Evolutionary conservation across 495 filamentous ascomycete genomes (phyloP).

Genomic region (Parmelia sp.): DNA sequence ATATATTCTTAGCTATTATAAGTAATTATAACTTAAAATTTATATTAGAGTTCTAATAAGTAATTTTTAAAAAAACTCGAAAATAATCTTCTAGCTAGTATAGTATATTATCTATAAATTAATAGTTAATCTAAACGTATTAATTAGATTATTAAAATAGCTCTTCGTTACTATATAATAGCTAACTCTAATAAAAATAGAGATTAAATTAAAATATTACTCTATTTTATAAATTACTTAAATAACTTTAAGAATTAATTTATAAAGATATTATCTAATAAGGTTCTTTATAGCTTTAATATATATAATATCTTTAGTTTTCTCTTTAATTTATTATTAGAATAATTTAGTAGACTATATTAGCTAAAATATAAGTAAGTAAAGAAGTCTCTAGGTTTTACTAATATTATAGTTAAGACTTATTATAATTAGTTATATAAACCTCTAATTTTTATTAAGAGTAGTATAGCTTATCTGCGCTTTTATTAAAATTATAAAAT

Average conservation of each 20-base stretch:
- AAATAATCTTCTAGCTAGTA: background rate
- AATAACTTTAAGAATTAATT: constrained; percentile 9
- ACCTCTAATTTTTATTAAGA: constrained; percentile 3
- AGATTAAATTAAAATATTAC: background rate
- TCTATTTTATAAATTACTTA: background rate
- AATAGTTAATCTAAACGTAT: too few species aligned
- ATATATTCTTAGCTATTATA: background rate
- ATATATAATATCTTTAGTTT: too few species aligned
- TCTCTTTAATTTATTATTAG: too few species aligned
- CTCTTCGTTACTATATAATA: background rate
- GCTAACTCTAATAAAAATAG: too few species aligned
- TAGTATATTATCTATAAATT: background rate
- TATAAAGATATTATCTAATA: too few species aligned
- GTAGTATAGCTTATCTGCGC: too few species aligned
- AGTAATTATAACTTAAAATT: background rate
- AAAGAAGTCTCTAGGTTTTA: background rate
- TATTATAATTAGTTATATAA: constrained; percentile 4
- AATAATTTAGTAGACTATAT: constrained; percentile 2
- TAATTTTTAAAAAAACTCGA: background rate
- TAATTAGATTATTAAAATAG: background rate
- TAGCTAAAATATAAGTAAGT: background rate
- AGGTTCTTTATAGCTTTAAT: too few species aligned
- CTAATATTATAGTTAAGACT: background rate
- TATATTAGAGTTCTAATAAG: too few species aligned
- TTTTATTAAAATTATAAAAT: too few species aligned